Evolutionary conservation across 2,329 filamentous ascomycete genomes (phyloP).

Genomic region (Sclerotinia glacialis): DNA sequence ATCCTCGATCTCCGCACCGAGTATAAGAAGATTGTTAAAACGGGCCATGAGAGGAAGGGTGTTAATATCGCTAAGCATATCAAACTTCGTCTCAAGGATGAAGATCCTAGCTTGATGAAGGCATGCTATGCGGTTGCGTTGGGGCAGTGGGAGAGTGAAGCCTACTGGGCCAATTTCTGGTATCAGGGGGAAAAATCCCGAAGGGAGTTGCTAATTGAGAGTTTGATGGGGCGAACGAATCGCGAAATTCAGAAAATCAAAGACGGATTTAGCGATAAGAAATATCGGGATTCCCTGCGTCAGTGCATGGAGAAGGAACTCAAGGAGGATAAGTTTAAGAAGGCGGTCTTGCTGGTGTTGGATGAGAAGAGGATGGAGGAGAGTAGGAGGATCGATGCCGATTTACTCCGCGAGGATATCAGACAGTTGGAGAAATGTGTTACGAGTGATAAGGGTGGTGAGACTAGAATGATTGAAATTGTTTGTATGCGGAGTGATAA

Average conservation of each 20-base stretch:
- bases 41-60: conserved; percentile 67
- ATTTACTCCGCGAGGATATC: conserved; percentile 69
- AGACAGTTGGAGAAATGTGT: conserved; percentile 66
- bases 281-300: conserved; percentile 76
- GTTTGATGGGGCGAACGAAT: conserved; percentile 85
- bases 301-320: conserved; percentile 90
- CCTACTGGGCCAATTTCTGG: conserved; percentile 98
- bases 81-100: conserved; percentile 70
- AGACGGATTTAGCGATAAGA: conserved; percentile 83
- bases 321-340: conserved; percentile 94
- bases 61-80: conserved; percentile 87
- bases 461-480: conserved; percentile 82
- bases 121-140: conserved; percentile 86
- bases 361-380: conserved; percentile 85
- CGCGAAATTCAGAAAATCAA: conserved; percentile 86
- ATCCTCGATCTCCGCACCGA: conserved; percentile 80
- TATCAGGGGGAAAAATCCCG: conserved; percentile 85
- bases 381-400: conserved; percentile 32
- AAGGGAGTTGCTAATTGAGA: conserved; percentile 87
- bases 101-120: conserved; percentile 77
- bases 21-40: conserved; percentile 88
- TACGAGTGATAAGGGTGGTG: conserved; percentile 74
- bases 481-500: conserved; percentile 76
- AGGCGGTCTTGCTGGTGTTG: conserved; percentile 77
- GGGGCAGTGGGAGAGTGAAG: conserved; percentile 87